Percentiles rank a stretch among this genome's conserved stretches.
Evolutionary conservation across 1,284 basidiomycete genomes (phyloP).

Genomic region (Sphaerobolus stellatus): DNA sequence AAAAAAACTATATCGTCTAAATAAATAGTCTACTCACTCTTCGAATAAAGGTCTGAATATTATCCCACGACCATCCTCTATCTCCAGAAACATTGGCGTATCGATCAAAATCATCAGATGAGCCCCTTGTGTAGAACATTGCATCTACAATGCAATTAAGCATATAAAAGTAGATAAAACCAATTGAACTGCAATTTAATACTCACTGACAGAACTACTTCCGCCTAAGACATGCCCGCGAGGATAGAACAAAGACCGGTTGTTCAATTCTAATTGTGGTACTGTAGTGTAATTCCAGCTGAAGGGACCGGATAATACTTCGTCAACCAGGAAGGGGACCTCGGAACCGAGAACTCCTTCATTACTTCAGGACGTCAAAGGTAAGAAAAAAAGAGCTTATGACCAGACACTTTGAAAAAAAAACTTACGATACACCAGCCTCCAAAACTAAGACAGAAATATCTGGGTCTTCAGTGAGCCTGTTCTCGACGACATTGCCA

Average conservation of each 20-base stretch:
- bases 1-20: not conserved
- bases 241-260: not conserved
- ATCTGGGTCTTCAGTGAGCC: not conserved
- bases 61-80: slow-evolving; percentile 8
- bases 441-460: not conserved
- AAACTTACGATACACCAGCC: not conserved
- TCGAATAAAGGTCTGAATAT: not conserved
- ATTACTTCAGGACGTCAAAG: not conserved
- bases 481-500: not conserved
- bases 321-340: not conserved
- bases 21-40: not conserved
- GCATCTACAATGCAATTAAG: not conserved
- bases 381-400: not conserved
- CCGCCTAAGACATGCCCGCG: slow-evolving; percentile 2
- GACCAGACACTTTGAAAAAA: not conserved
- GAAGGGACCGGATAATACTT: not conserved
- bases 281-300: slow-evolving; percentile 8
- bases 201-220: slow-evolving; percentile 5
- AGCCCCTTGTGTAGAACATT: slow-evolving; percentile 8
- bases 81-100: slow-evolving; percentile 5
- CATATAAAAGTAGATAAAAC: not conserved
- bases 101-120: slow-evolving; percentile 7
- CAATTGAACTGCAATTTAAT: not conserved
- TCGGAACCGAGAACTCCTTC: not conserved
- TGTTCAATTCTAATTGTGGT: not conserved